Conservation (phyloP, 768 basidiomycete genomes). For the Boletus coccyginus region DNA sequence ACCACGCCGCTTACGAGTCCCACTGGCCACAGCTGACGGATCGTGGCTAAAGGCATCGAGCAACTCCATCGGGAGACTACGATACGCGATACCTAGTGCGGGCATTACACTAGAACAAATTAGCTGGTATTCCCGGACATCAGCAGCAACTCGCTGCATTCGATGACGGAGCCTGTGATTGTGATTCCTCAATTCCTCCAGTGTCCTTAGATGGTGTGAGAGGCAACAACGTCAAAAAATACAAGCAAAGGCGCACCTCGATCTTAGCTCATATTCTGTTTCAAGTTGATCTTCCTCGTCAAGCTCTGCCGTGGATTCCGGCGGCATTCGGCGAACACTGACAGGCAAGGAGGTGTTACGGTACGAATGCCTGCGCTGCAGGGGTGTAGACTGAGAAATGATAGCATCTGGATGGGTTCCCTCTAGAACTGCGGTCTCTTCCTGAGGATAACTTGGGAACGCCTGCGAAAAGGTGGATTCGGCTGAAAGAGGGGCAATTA, state of each 20-base stretch:
- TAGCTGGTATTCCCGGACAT: slow-evolving; percentile 63
- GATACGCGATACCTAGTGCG: slow-evolving; percentile 46
- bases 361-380: slow-evolving; percentile 8
- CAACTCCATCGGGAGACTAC: slow-evolving; percentile 58
- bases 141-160: slow-evolving; percentile 60
- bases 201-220: slow-evolving; percentile 40
- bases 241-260: slow-evolving; percentile 16
- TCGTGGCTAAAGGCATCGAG: slow-evolving; percentile 76
- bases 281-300: slow-evolving; percentile 47
- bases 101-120: slow-evolving; percentile 52
- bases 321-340: slow-evolving; percentile 26
- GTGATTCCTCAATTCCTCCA: slow-evolving; percentile 56
- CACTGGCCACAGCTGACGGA: slow-evolving; percentile 69
- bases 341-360: slow-evolving; percentile 39
- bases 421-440: slow-evolving; percentile 3
- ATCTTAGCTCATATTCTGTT: slow-evolving; percentile 52
- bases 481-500: not conserved
- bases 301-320: slow-evolving; percentile 37
- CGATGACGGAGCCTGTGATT: slow-evolving; percentile 70
- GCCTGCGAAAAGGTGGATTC: not conserved
- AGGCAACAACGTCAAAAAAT: not conserved
- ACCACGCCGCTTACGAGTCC: slow-evolving; percentile 56
- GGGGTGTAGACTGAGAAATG: not conserved
- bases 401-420: not conserved
- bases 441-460: not conserved